These are phyloP conservation scores for Euphorbia schlechtendalii DNA, from an alignment of 441 rosid species.

Conservation along the genomic window DNA sequence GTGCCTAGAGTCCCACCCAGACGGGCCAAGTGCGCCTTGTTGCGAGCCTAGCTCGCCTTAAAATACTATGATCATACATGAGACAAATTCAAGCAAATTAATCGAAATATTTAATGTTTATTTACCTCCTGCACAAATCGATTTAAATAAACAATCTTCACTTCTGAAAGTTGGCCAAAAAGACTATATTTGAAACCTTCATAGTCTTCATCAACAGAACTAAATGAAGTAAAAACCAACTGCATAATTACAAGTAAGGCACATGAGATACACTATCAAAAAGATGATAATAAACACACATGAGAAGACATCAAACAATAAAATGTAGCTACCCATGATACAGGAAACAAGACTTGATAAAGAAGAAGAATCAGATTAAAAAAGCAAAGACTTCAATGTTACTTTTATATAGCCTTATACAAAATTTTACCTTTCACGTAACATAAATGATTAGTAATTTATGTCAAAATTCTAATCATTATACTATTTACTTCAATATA, in stretches of 20 bases:
- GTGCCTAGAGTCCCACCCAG: too few species aligned
- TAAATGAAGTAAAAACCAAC: slow-evolving; percentile 88
- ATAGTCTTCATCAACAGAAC: slow-evolving; percentile 75
- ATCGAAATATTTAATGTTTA: slow-evolving; percentile 17
- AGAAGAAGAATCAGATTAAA: neutral
- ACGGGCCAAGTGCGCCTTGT: too few species aligned
- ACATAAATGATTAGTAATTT: too few species aligned
- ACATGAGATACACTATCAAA: slow-evolving; percentile 9
- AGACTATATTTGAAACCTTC: slow-evolving; percentile 89
- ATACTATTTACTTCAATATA: too few species aligned
- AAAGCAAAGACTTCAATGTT: neutral
- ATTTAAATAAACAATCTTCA: slow-evolving; percentile 86
- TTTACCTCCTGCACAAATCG: slow-evolving; percentile 98
- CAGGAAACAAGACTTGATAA: neutral
- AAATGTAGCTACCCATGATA: neutral
- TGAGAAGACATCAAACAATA: neutral
- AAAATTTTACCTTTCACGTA: neutral
- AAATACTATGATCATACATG: slow-evolving; percentile 38
- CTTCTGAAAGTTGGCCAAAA: slow-evolving; percentile 95
- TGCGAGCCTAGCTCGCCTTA: too few species aligned
- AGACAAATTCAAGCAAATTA: slow-evolving; percentile 15
- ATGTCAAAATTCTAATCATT: too few species aligned
- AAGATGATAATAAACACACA: neutral
- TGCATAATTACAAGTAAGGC: slow-evolving; percentile 33
- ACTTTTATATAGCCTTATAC: neutral